phyloP scores from a whole-genome alignment of 106 monocot species.

The Dactylorhiza incarnata region DNA sequence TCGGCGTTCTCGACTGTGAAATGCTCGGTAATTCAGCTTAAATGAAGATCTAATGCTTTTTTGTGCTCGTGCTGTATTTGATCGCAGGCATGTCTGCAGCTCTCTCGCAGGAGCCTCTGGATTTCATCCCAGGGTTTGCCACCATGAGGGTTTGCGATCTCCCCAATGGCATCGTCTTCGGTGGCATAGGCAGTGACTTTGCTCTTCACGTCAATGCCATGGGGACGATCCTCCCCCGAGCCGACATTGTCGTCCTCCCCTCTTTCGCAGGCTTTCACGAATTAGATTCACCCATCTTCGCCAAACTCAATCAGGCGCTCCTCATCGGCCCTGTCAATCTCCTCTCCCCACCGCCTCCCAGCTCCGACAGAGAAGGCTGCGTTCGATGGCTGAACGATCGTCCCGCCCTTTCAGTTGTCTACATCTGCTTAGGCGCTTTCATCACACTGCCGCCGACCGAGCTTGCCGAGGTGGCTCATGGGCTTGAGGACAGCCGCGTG shows the following conservation, averaged over 20 bases:
- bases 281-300: conserved; percentile 9
- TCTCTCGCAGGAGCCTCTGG: conserved; percentile 20
- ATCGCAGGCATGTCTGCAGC: background rate
- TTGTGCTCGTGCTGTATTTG: background rate
- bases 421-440: conserved; percentile 36
- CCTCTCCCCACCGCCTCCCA: conserved; percentile 1
- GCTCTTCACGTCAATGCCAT: conserved; percentile 33
- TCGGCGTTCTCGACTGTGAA: too few relatives aligned
- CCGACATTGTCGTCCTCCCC: conserved; percentile 43
- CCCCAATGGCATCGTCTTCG: conserved; percentile 45
- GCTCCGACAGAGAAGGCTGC: conserved; percentile 14
- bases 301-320: conserved; percentile 24
- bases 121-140: conserved; percentile 44
- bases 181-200: conserved; percentile 19
- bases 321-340: conserved; percentile 45
- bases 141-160: conserved; percentile 36
- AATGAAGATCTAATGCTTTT: too few relatives aligned
- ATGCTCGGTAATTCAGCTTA: too few relatives aligned
- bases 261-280: conserved; percentile 34
- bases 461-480: conserved; percentile 28
- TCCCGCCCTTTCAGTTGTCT: conserved; percentile 18
- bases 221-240: conserved; percentile 25
- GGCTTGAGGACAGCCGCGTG: conserved; percentile 19
- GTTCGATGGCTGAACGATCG: conserved; percentile 40
- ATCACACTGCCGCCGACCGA: conserved; percentile 5